A percentile compares a stretch with the other conserved stretches of the same genome.
Evolutionary conservation across 768 basidiomycete genomes (phyloP).

Genomic region (Pleurotus tuber-regium): DNA sequence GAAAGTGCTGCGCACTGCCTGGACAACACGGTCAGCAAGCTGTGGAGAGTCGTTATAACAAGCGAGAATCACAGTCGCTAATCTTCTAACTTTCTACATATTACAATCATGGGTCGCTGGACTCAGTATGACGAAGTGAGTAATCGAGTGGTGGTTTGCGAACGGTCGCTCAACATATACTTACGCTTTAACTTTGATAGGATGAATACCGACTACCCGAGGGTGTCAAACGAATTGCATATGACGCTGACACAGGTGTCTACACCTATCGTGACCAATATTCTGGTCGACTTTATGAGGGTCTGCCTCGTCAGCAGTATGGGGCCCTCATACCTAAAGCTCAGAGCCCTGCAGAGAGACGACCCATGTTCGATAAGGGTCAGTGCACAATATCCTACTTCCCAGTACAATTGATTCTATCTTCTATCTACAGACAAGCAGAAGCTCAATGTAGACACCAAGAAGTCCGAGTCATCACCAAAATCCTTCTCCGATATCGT

Average conservation of each 20-base stretch:
- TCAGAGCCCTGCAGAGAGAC: not conserved
- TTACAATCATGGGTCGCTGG: conserved; percentile 3
- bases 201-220: conserved; percentile 13
- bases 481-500: conserved; percentile 8
- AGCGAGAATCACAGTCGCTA: no score
- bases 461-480: not conserved
- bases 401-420: no score
- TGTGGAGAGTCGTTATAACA: no score
- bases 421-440: not conserved
- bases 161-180: not conserved
- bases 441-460: not conserved
- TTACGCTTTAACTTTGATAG: not conserved
- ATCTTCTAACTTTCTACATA: not conserved
- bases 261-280: conserved; percentile 12
- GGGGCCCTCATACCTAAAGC: not conserved
- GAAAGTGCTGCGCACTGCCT: no score
- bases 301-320: conserved; percentile 8
- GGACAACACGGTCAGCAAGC: no score
- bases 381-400: not conserved
- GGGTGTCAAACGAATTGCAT: conserved; percentile 11
- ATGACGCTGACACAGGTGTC: conserved; percentile 12
- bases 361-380: conserved; percentile 6
- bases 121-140: conserved; percentile 12
- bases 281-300: not conserved
- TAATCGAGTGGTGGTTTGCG: not conserved